A percentile compares a stretch with the other conserved stretches of the same genome.
phyloP scores from a whole-genome alignment of 495 filamentous ascomycete genomes.

The Lophiostoma macrostomum region DNA sequence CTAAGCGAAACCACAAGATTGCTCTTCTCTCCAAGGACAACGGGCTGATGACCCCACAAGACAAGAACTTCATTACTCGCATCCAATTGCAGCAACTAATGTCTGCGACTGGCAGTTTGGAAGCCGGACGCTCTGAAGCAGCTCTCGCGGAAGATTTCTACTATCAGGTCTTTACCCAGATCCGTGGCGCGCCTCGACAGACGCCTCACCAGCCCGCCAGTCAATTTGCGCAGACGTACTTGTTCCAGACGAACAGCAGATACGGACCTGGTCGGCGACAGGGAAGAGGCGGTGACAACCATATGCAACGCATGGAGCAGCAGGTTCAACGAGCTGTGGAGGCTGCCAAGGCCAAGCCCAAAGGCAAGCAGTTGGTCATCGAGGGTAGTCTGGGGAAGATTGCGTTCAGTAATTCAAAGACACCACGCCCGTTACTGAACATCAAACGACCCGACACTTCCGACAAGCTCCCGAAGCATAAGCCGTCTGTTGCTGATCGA shows the following conservation, averaged over 20 bases:
- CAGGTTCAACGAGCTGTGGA: conserved; percentile 97
- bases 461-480: conserved; percentile 46
- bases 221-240: conserved; percentile 96
- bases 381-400: conserved; percentile 99
- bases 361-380: conserved; percentile 96
- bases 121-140: conserved; percentile 73
- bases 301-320: conserved; percentile 98
- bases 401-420: conserved; percentile 97
- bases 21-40: conserved; percentile 90
- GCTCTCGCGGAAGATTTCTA: conserved; percentile 92
- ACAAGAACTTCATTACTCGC: conserved; percentile 98
- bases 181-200: conserved; percentile 80
- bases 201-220: conserved; percentile 87
- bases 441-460: conserved; percentile 82
- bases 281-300: conserved; percentile 79
- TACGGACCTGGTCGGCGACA: conserved; percentile 64
- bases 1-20: conserved; percentile 98
- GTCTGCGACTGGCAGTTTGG: conserved; percentile 80
- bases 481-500: conserved; percentile 58
- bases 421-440: conserved; percentile 88
- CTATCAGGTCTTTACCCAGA: conserved; percentile 93
- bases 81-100: conserved; percentile 97
- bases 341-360: conserved; percentile 92
- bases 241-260: conserved; percentile 85
- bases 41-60: conserved; percentile 96